A percentile compares a stretch with the other conserved stretches of the same genome.
phyloP scores from a whole-genome alignment of 352 stramenopile species.

The Blastocystis sp. region DNA sequence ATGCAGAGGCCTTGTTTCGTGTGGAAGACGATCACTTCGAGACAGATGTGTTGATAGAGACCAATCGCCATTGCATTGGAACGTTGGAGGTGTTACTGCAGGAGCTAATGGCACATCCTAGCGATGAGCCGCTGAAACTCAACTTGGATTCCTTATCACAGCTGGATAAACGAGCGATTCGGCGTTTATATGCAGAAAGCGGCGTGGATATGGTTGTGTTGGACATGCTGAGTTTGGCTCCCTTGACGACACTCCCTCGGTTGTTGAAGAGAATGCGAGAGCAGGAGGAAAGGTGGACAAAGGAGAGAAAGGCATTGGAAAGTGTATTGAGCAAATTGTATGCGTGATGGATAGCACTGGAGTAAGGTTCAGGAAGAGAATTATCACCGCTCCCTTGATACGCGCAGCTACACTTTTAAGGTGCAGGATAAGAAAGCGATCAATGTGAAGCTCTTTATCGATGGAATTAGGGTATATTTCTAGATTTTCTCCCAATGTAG shows the following conservation, averaged over 20 bases:
- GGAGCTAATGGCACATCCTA: conserved; percentile 71
- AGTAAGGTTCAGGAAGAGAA: not conserved
- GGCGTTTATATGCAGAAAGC: not conserved
- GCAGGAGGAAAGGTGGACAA: conserved; percentile 3
- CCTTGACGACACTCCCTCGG: not conserved
- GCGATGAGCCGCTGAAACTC: not conserved
- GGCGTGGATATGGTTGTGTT: not conserved
- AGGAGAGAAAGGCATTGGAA: not conserved
- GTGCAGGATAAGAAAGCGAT: conserved; percentile 1
- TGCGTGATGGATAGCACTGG: not conserved
- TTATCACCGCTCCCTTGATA: conserved; percentile 19
- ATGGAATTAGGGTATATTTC: not conserved
- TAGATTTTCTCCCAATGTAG: not conserved
- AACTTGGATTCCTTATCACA: not conserved
- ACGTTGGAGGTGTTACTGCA: conserved; percentile 86
- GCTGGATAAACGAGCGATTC: not conserved
- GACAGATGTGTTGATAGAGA: conserved; percentile 91
- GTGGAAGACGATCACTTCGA: conserved; percentile 96
- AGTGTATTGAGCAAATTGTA: not conserved
- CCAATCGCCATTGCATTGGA: conserved; percentile 87
- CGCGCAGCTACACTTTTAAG: conserved; percentile 26
- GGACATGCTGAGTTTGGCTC: not conserved
- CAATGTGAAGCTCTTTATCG: not conserved
- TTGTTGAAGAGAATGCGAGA: not conserved
- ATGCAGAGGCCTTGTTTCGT: conserved; percentile 96